phyloP scores from a whole-genome alignment of 208 protist genomes.

The Wallacemonas sp. region DNA sequence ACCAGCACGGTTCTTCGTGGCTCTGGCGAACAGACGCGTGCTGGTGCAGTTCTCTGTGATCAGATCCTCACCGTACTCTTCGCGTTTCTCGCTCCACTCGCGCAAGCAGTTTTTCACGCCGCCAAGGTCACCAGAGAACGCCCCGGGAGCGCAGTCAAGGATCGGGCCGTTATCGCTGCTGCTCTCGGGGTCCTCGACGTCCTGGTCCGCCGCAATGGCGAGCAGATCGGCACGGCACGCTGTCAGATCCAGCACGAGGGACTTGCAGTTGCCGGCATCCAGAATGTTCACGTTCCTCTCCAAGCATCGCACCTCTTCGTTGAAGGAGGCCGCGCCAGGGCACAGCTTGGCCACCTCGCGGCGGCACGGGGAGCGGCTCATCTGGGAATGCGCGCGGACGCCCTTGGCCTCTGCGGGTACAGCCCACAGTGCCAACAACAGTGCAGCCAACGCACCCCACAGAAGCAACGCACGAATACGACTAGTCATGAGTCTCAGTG shows the following conservation, averaged over 20 bases:
- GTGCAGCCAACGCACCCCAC: not conserved
- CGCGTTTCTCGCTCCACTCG: slow-evolving; percentile 2
- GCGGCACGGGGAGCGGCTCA: not conserved
- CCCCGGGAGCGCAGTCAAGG: not conserved
- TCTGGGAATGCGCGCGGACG: not conserved
- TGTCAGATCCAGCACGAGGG: not conserved
- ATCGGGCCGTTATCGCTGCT: not conserved
- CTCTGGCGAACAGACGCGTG: not conserved
- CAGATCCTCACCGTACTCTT: not conserved
- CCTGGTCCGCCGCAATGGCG: not conserved
- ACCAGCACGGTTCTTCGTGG: not conserved
- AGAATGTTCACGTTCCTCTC: not conserved
- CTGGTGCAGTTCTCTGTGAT: not conserved
- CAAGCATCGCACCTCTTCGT: not conserved
- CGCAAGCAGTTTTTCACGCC: not conserved
- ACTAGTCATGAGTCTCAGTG: not conserved
- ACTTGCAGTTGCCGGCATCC: not conserved
- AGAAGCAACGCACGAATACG: not conserved
- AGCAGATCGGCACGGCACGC: not conserved
- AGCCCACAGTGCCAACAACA: not conserved
- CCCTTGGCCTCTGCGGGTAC: not conserved
- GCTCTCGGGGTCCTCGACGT: not conserved
- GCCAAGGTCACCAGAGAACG: not conserved
- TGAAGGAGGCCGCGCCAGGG: not conserved
- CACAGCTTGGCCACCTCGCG: not conserved